Evolutionary conservation across 2,329 filamentous ascomycete genomes (phyloP).

Genomic region (Colletotrichum higginsianum): DNA sequence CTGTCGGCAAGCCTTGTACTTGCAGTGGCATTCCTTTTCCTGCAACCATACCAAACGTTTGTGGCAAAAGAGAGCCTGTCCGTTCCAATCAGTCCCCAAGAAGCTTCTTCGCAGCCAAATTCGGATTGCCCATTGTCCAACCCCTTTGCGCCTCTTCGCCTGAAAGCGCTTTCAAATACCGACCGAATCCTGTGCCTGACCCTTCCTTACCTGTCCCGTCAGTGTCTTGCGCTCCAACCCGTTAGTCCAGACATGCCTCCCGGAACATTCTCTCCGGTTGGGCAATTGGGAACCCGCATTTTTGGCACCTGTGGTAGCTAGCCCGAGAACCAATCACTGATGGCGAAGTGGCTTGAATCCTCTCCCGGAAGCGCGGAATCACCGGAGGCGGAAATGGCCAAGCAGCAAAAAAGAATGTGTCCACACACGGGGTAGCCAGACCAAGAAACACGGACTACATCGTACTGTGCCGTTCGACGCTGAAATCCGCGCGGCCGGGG

Average conservation of each 20-base stretch:
- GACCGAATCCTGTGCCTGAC: slow-evolving; percentile 21
- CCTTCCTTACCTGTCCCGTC: slow-evolving; percentile 12
- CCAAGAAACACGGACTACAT: slow-evolving; percentile 11
- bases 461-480: background rate
- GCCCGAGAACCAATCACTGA: slow-evolving; percentile 1
- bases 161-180: background rate
- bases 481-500: slow-evolving; percentile 10
- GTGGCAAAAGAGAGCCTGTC: slow-evolving; percentile 7
- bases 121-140: background rate
- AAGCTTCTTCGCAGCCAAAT: background rate
- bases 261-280: slow-evolving; percentile 34
- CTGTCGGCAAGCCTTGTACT: slow-evolving; percentile 1
- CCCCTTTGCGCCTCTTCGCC: background rate
- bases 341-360: background rate
- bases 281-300: background rate
- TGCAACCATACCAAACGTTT: background rate
- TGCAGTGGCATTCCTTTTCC: background rate
- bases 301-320: background rate
- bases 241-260: slow-evolving; percentile 6
- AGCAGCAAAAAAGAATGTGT: background rate
- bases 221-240: background rate
- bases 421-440: background rate
- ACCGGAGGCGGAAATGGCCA: slow-evolving; percentile 7
- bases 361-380: background rate
- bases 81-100: background rate